Evolutionary conservation across 2,329 filamentous ascomycete species (phyloP), one percentile per base, ranked within the genome.

Genomic region (Alternaria hordeiaustralica): DNA sequence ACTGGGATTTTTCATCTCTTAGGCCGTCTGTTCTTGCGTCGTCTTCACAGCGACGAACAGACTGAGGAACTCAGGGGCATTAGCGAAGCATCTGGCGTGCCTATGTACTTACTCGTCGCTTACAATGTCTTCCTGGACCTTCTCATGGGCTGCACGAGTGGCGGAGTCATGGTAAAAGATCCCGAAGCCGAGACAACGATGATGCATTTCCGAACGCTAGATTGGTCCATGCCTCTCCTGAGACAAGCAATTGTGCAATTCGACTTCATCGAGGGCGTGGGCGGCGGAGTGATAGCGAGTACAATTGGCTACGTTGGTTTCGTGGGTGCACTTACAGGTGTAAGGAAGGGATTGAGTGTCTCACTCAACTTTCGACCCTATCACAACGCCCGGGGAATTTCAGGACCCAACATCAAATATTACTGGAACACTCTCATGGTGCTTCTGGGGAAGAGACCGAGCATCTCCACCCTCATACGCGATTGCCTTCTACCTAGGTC

Each of bases 131-230:
- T 90, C 2, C 80, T 91, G 2, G 89, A 92, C 69, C 78, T 87
- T 6, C 80, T 91, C 36, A 85, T 91, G 78, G 89, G 89, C 3
- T 91, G 89, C 72, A 90, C 89, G 1, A 89, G 87, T 64, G 87
- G 87, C 21, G 87, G 82, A 15, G 79, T 80, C 6, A 65, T 74
- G 33, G 73, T 80, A 9, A 63, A 68, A 30, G 72, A 71, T 13
- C 18, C n/a, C 11, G 50, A 26, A 21, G 46, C 60, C 15, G 66
- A 30, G 66, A 64, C 68, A 20, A 76, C 79, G 36, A 83, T 88
- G 79, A 70, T 87, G 65, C 87, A 88, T 74, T 88, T 88, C 66
- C 80, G 87, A 15, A 87, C 85, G 4, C 65, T 85, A 44, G 83
- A 85, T 63, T 84, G 82, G 82, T 80, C 73, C 1, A 84, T 84